Percentiles rank a stretch among this genome's conserved stretches.
Conservation (phyloP, 768 basidiomycete species). For the Agaricus subrufescens region DNA sequence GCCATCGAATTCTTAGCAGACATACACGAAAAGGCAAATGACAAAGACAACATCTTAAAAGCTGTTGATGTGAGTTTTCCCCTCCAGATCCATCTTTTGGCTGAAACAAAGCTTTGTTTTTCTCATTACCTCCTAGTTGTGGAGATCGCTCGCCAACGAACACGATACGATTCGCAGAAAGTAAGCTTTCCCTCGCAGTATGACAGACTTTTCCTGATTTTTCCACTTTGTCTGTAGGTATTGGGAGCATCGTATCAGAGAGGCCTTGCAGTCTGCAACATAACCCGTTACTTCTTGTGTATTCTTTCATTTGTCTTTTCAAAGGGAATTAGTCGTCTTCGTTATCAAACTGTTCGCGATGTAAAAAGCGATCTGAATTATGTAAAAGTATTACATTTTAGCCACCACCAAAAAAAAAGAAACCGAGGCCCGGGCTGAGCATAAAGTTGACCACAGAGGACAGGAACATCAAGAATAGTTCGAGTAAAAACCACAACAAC, state of each 20-base stretch:
- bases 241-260: slow-evolving; percentile 71
- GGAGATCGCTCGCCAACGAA: slow-evolving; percentile 63
- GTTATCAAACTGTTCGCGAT: neutral
- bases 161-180: slow-evolving; percentile 75
- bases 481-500: neutral
- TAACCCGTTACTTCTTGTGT: neutral
- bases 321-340: neutral
- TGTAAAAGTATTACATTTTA: slow-evolving; percentile 6
- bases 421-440: neutral
- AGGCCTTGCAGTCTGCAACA: slow-evolving; percentile 27
- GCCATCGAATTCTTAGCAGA: slow-evolving; percentile 89
- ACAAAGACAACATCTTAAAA: slow-evolving; percentile 36
- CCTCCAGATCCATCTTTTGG: neutral
- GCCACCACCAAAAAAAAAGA: neutral
- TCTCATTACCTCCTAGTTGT: slow-evolving; percentile 40
- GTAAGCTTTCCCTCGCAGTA: slow-evolving; percentile 28
- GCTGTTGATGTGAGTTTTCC: slow-evolving; percentile 41
- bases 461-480: neutral
- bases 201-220: neutral
- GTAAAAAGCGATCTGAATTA: slow-evolving; percentile 1
- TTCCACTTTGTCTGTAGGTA: slow-evolving; percentile 43
- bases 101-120: neutral
- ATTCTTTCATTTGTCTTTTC: neutral
- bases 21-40: slow-evolving; percentile 54
- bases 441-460: neutral